Evolutionary conservation across 2,329 filamentous ascomycete genomes (phyloP), one percentile per base, ranked within the genome.

Genomic region (Trichoderma asperellum): DNA sequence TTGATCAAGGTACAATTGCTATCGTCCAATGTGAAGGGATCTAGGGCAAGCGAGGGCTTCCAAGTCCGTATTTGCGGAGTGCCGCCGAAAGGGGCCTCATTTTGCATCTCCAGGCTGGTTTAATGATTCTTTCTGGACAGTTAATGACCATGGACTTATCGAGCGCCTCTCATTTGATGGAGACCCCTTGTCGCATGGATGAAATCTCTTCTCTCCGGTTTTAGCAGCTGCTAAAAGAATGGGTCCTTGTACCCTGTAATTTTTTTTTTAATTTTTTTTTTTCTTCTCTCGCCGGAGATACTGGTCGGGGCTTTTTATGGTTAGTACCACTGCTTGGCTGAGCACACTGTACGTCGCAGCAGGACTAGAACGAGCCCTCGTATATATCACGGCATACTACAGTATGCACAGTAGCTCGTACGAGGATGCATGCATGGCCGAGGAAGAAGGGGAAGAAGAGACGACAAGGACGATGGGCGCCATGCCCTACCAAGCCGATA

Each of bases 181-280:
- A 64, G 37, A 68, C 37, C 67, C 67, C 59, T 56, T 58, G 68
- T 59, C 58, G 55, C 55, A 69, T 52, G 52, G 53, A 64, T 52
- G 65, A 56, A 49, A 58, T 59, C 52, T 64, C 59, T 69, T 59
- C 43, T 56, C 49, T 40, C 66, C 67, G 53, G 43, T 40, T 69
- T 55, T 60, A 68, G 59, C 67, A 69, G 68, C 34, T 65, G 68
- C 68, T 65, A 65, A 65, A 65, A 65, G 27, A 69, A 40, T 60
- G 60, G 68, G 68, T 52, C 56, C n/a, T 8, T 11, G 43, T 24
- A 68, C 56, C 57, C 57, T 61, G 63, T 58, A 64, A 64, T 37
- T n/a, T 49, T 65, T 47, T 24, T 49, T 16, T 14, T 14, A n/a
- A 34, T 18, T 35, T 24, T 40, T 21, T 24, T 16, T 29, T 34